Percentiles rank a stretch among this genome's conserved stretches.
Evolutionary conservation across 352 stramenopile species (phyloP).

Genomic region (Globisporangium nunn): DNA sequence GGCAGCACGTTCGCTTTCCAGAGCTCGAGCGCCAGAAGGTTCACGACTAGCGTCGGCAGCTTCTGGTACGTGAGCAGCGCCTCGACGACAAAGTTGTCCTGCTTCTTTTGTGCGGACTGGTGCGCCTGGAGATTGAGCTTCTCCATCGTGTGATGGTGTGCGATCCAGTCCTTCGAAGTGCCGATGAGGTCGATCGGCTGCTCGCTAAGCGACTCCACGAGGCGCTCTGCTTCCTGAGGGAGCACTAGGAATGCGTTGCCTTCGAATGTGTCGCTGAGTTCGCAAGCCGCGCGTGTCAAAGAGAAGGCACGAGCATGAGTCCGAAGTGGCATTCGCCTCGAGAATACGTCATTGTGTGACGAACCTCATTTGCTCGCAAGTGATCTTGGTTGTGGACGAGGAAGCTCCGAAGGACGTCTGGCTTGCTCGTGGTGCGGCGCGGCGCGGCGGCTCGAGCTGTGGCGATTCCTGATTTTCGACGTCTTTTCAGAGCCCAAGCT

Average conservation of each 20-base stretch:
- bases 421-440: too few species aligned
- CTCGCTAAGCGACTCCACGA: conserved; percentile 66
- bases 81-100: conserved; percentile 94
- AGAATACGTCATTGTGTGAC: too few species aligned
- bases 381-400: too few species aligned
- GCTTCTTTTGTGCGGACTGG: conserved; percentile 83
- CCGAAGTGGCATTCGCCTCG: too few species aligned
- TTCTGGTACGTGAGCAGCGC: conserved; percentile 90
- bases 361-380: too few species aligned
- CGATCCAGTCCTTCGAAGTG: conserved; percentile 60
- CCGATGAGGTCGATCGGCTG: conserved; percentile 65
- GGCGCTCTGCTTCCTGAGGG: conserved; percentile 72
- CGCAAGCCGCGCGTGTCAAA: too few species aligned
- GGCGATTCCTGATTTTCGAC: too few species aligned
- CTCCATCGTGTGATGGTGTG: conserved; percentile 84
- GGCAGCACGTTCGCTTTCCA: conserved; percentile 86
- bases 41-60: conserved; percentile 79
- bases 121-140: conserved; percentile 93
- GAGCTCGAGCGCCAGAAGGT: conserved; percentile 85
- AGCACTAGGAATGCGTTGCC: conserved; percentile 50
- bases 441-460: too few species aligned
- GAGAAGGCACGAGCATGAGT: neutral
- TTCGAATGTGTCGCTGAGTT: conserved; percentile 6
- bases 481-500: too few species aligned
- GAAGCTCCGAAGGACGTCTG: too few species aligned